Base-by-base conservation (phyloP, 192 early-diverging fungal species). In the Podila clonocystis region DNA sequence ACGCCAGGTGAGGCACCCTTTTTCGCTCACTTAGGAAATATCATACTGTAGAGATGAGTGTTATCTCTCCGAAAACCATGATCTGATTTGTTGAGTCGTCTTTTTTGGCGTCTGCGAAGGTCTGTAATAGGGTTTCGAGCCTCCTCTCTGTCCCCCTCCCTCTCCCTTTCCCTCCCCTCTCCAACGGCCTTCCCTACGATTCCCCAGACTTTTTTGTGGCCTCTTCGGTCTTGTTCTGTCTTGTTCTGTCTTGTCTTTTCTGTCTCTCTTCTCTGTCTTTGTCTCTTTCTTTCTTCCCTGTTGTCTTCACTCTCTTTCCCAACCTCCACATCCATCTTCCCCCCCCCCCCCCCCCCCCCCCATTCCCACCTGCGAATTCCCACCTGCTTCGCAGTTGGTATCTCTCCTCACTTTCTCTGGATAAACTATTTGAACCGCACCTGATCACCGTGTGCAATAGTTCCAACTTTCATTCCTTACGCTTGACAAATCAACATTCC, bases 131-230 rank as follows among this genome's bases (percentile, higher is more conserved):
- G 52, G 20, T 55, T 55, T 22, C 26, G 34, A 36, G 34, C 34
- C 34, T 36, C 6, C 24, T 55, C 41, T 45, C 41, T 45, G 34
- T 36, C 34, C 7, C 1, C 9, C 41, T 0, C 41, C 4, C 11
- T 9, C 20, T 55, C 52, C 19, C 20, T 9, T 11, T 17, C 24
- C 1, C 52, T 55, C 1, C 52, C 26, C 22, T 9, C 52, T 55
- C 52, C 34, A n/a, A 38, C 28, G 33, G 20, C 30, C 19, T 62
- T 62, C 9, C 19, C 36, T 58, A 11, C 24, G 8, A 55, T 72
- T 64, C 70, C 70, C 70, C 70, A 72, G 61, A 62, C 28, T 64
- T 72, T 72, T 58, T 34, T 68, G 20, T 58, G 13, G 22, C 24
- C 22, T 68, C 57, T 41, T 50, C 49, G 13, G 41, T 5, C 28